Evolutionary conservation across 2,329 filamentous ascomycete species (phyloP).

Genomic region (Pyrenophora graminea): DNA sequence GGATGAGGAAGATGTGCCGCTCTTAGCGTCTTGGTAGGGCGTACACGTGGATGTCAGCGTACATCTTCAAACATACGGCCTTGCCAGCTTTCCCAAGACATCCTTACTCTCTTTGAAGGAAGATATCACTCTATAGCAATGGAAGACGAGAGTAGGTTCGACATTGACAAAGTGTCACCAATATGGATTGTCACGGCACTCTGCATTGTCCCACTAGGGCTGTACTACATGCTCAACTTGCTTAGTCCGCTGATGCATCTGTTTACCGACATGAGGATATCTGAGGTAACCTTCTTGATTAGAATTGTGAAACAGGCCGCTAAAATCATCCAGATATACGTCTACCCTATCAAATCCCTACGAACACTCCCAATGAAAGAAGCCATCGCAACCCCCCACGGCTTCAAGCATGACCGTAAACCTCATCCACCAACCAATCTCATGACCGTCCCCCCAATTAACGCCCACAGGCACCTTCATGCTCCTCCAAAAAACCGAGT

Average conservation of each 20-base stretch:
- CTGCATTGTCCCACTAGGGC: conserved; percentile 24
- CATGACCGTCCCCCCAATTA: not conserved
- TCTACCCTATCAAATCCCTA: conserved; percentile 56
- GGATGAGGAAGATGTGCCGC: not conserved
- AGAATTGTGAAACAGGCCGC: not conserved
- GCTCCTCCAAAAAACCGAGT: conserved; percentile 47
- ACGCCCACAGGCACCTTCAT: conserved; percentile 37
- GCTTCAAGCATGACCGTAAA: conserved; percentile 52
- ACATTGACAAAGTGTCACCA: conserved; percentile 26
- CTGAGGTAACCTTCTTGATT: conserved; percentile 30
- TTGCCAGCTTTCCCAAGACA: not conserved
- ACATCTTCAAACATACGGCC: not conserved
- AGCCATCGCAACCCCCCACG: conserved; percentile 49
- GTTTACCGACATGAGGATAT: conserved; percentile 38
- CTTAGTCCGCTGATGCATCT: conserved; percentile 30
- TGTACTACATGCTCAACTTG: conserved; percentile 27
- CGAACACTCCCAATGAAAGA: conserved; percentile 45
- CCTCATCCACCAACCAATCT: not conserved
- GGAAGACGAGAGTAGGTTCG: conserved; percentile 14
- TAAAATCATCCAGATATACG: conserved; percentile 45
- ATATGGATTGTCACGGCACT: conserved; percentile 27
- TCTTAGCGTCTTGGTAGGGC: conserved; percentile 6
- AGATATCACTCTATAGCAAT: not conserved
- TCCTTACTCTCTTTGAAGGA: too few species aligned
- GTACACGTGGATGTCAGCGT: not conserved